Evolutionary conservation across 1,139 yeast genomes (phyloP).

Genomic region (Pneumocystis carinii): DNA sequence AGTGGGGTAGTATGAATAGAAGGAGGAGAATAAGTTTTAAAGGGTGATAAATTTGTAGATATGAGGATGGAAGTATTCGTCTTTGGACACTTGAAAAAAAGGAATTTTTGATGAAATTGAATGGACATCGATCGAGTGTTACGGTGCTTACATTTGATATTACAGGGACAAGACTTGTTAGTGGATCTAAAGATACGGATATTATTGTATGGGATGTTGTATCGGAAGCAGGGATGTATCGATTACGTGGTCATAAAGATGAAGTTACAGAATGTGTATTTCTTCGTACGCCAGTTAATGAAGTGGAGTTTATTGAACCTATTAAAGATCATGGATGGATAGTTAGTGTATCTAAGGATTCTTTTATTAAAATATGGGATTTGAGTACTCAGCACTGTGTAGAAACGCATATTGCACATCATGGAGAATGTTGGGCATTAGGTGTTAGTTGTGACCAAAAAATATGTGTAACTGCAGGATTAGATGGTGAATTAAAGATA

Average conservation of each 20-base stretch:
- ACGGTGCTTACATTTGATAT: conserved; percentile 54
- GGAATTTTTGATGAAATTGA: conserved; percentile 61
- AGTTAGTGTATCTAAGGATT: conserved; percentile 72
- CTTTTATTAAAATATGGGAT: conserved; percentile 86
- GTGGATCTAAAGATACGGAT: conserved; percentile 75
- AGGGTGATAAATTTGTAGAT: conserved; percentile 17
- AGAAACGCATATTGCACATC: conserved; percentile 88
- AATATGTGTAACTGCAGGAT: conserved; percentile 49
- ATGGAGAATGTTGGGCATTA: conserved; percentile 84
- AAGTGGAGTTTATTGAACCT: conserved; percentile 10
- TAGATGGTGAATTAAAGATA: conserved; percentile 66
- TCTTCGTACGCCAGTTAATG: conserved; percentile 21
- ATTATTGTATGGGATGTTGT: conserved; percentile 91
- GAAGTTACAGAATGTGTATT: conserved; percentile 61
- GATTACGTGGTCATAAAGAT: conserved; percentile 78
- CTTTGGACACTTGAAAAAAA: conserved; percentile 84
- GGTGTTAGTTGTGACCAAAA: conserved; percentile 29
- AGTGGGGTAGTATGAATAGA: conserved; percentile 36
- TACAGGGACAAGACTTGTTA: conserved; percentile 69
- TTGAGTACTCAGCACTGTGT: conserved; percentile 74
- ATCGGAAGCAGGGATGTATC: conserved; percentile 75
- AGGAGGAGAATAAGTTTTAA: neutral
- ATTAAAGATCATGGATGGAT: conserved; percentile 37
- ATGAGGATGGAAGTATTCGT: conserved; percentile 72
- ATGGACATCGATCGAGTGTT: conserved; percentile 74